Evolutionary conservation across 495 filamentous ascomycete species (phyloP).

Genomic region (Friedmanniomyces simplex): DNA sequence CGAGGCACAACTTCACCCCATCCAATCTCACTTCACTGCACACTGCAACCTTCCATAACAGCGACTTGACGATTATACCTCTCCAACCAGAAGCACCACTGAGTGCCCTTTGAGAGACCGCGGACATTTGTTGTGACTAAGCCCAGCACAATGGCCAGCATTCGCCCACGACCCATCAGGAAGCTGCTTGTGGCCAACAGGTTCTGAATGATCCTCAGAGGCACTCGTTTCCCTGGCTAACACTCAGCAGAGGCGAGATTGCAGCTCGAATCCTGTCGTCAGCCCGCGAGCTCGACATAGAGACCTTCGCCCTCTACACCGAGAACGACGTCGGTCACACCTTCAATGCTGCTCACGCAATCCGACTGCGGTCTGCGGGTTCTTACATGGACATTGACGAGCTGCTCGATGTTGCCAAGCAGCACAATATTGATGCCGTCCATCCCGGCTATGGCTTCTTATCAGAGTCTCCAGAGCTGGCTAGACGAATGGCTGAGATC

Average conservation of each 20-base stretch:
- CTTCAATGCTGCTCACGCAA: slow-evolving; percentile 37
- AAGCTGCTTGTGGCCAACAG: slow-evolving; percentile 50
- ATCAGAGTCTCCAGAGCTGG: slow-evolving; percentile 48
- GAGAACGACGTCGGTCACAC: slow-evolving; percentile 44
- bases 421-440: slow-evolving; percentile 44
- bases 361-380: slow-evolving; percentile 40
- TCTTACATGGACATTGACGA: slow-evolving; percentile 42
- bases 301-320: slow-evolving; percentile 46
- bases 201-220: slow-evolving; percentile 25
- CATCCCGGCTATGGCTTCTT: slow-evolving; percentile 57
- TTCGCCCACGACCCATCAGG: slow-evolving; percentile 32
- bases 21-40: too few relatives aligned
- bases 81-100: too few relatives aligned
- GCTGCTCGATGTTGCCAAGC: slow-evolving; percentile 37
- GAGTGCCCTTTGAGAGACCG: too few relatives aligned
- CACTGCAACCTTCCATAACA: too few relatives aligned
- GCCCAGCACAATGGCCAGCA: background rate
- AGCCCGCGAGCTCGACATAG: slow-evolving; percentile 44
- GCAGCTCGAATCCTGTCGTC: slow-evolving; percentile 48
- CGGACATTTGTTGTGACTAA: background rate
- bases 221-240: background rate
- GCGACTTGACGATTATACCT: too few relatives aligned
- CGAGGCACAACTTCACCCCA: background rate
- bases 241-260: slow-evolving; percentile 45
- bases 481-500: slow-evolving; percentile 41